These are phyloP conservation scores for Leishmania aethiopica DNA, from an alignment of 208 protist species.

Conservation along the genomic window DNA sequence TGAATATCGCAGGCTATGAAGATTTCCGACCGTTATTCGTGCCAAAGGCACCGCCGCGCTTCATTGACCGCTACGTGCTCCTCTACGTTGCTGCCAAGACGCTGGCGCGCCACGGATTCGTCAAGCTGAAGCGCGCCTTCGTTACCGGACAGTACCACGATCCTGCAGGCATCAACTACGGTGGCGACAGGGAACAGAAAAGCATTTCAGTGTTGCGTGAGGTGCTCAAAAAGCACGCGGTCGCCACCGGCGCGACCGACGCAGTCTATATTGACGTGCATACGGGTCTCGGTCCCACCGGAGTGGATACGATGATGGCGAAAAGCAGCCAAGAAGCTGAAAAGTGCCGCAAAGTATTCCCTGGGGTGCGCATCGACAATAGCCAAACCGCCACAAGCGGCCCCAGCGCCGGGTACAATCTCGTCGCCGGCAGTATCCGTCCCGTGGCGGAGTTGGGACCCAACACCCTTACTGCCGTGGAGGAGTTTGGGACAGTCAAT, in stretches of 20 bases:
- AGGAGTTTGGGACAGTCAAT: constrained; percentile 84
- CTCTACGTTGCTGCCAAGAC: constrained; percentile 34
- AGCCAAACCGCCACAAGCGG: constrained; percentile 33
- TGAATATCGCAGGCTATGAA: constrained; percentile 59
- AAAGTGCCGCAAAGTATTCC: constrained; percentile 40
- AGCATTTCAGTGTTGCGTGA: constrained; percentile 59
- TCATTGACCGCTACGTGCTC: constrained; percentile 78
- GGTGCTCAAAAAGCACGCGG: constrained; percentile 47
- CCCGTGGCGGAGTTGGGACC: constrained; percentile 45
- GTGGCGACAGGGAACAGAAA: constrained; percentile 66
- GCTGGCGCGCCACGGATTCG: constrained; percentile 41
- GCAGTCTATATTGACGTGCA: constrained; percentile 78
- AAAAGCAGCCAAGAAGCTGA: constrained; percentile 28
- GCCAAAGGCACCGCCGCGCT: constrained; percentile 41
- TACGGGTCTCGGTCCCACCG: constrained; percentile 60
- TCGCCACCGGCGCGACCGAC: constrained; percentile 26
- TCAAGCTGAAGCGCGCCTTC: constrained; percentile 50
- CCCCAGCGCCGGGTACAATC: constrained; percentile 45
- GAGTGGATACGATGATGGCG: constrained; percentile 79
- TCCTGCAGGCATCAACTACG: constrained; percentile 69
- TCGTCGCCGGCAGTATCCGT: constrained; percentile 46
- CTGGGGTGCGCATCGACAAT: constrained; percentile 37
- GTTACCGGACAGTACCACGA: constrained; percentile 80
- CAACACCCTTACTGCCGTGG: constrained; percentile 51
- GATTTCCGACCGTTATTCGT: constrained; percentile 37